Conservation (phyloP, 2,329 filamentous ascomycete species). For the Alternaria sp. region DNA sequence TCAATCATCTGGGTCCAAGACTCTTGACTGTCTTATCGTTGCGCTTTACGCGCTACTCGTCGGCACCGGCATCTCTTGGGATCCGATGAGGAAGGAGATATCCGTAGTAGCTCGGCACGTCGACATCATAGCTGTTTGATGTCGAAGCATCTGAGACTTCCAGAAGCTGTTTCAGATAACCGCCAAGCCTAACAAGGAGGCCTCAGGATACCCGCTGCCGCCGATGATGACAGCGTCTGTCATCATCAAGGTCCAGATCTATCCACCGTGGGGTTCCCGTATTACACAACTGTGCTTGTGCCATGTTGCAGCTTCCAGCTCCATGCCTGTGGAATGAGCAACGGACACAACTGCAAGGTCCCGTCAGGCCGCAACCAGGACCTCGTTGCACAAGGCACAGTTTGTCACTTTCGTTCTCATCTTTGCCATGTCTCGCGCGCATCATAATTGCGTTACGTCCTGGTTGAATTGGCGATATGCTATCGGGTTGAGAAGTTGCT, state of each 20-base stretch:
- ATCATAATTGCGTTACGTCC: neutral
- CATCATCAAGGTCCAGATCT: neutral
- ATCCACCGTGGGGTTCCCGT: neutral
- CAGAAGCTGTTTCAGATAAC: constrained; percentile 35
- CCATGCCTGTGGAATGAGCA: constrained; percentile 4
- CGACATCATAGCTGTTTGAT: constrained; percentile 21
- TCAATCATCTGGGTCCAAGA: neutral
- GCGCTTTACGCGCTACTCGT: constrained; percentile 6
- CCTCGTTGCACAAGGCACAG: constrained; percentile 7
- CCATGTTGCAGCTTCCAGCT: constrained; percentile 15
- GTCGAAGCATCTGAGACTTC: constrained; percentile 28
- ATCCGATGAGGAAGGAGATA: neutral
- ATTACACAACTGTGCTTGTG: neutral
- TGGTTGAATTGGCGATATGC: neutral
- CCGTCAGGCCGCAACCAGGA: constrained; percentile 7
- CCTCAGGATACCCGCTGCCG: neutral
- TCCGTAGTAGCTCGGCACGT: neutral
- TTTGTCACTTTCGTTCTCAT: neutral
- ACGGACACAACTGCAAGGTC: constrained; percentile 19
- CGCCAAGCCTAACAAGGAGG: constrained; percentile 2
- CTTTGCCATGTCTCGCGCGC: neutral
- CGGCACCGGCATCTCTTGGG: neutral
- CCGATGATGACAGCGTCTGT: neutral
- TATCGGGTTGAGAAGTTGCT: neutral
- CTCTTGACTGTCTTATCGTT: constrained; percentile 7